Percentiles rank a stretch among this genome's conserved stretches.
phyloP scores from a whole-genome alignment of 1,139 yeast genomes.

The Sugiyamaella novakii region DNA sequence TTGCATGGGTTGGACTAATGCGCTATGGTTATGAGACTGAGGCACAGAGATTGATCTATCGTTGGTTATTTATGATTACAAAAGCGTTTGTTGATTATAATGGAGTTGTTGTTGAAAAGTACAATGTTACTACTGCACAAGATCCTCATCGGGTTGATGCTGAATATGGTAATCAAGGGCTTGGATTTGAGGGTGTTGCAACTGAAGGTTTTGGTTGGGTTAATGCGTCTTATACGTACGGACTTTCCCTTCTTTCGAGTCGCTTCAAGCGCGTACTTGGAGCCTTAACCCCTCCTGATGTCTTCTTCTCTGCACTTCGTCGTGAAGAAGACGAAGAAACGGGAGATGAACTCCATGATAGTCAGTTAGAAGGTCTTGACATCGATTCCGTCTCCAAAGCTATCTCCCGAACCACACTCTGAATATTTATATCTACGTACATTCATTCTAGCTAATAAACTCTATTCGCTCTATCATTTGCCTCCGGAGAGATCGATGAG shows the following conservation, averaged over 20 bases:
- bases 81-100: conserved; percentile 90
- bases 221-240: conserved; percentile 79
- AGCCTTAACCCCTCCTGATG: conserved; percentile 75
- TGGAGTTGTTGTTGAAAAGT: conserved; percentile 95
- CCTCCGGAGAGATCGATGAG: no score
- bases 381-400: conserved; percentile 10
- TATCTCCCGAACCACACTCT: not conserved
- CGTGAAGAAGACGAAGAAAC: conserved; percentile 15
- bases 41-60: conserved; percentile 72
- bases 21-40: conserved; percentile 71
- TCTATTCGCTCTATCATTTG: no score
- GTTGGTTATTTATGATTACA: conserved; percentile 91
- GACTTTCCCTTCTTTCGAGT: conserved; percentile 66
- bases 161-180: conserved; percentile 96
- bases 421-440: not conserved
- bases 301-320: conserved; percentile 50
- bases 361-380: conserved; percentile 6
- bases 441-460: no score
- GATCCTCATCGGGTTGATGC: conserved; percentile 94
- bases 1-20: conserved; percentile 86
- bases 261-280: conserved; percentile 81
- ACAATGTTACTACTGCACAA: conserved; percentile 79
- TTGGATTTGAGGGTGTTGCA: conserved; percentile 89
- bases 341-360: conserved; percentile 6
- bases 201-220: conserved; percentile 97